A percentile compares a stretch with the other conserved stretches of the same genome.
Evolutionary conservation across 2,329 filamentous ascomycete genomes (phyloP).

Genomic region (Colletotrichum sp.): DNA sequence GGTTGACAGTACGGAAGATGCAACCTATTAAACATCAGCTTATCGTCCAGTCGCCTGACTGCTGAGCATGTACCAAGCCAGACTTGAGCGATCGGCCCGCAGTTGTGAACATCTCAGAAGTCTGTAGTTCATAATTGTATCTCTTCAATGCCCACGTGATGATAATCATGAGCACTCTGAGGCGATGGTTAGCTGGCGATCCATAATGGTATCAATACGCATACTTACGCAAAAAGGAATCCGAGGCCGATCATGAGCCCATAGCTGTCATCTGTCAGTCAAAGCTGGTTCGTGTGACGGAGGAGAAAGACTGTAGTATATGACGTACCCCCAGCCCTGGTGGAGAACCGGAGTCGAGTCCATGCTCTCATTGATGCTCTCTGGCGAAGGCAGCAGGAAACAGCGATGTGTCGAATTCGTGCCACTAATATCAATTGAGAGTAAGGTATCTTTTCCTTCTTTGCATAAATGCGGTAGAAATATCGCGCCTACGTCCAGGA

Average conservation of each 20-base stretch:
- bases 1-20: constrained; percentile 87
- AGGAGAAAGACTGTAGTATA: not conserved
- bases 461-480: fast-evolving
- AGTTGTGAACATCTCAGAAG: constrained; percentile 91
- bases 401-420: not conserved
- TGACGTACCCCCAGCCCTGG: constrained; percentile 20
- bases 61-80: constrained; percentile 60
- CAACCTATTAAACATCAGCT: constrained; percentile 44
- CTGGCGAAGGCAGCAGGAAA: not conserved
- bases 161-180: constrained; percentile 48
- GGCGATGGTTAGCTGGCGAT: no score
- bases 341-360: constrained; percentile 16
- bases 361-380: not conserved
- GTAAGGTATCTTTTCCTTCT: fast-evolving
- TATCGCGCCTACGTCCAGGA: fast-evolving
- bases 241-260: constrained; percentile 22
- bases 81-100: constrained; percentile 89
- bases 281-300: no score
- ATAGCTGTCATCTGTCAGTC: not conserved
- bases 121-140: constrained; percentile 73
- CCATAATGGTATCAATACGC: no score
- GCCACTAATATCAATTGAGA: not conserved
- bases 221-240: constrained; percentile 10
- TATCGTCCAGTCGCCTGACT: fast-evolving
- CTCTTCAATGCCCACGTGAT: constrained; percentile 73